Conservation (phyloP, 1,284 basidiomycete genomes). For the Boletus smithii region DNA sequence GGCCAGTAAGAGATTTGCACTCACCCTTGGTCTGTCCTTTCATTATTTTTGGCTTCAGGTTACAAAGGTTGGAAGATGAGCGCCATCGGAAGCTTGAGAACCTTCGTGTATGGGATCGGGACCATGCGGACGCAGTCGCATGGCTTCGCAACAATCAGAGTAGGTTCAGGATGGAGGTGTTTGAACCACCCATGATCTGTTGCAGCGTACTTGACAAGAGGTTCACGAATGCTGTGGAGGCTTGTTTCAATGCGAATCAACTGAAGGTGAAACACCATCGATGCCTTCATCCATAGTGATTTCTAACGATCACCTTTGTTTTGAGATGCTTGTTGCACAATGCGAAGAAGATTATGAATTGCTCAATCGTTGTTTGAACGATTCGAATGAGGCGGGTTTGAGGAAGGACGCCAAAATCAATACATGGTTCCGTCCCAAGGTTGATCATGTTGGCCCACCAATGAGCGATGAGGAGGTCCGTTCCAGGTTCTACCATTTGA, state of each 20-base stretch:
- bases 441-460: slow-evolving; percentile 45
- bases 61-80: slow-evolving; percentile 58
- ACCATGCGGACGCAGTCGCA: slow-evolving; percentile 63
- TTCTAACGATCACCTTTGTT: slow-evolving; percentile 1
- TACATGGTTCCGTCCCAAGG: slow-evolving; percentile 57
- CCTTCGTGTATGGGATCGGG: slow-evolving; percentile 50
- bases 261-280: slow-evolving; percentile 53
- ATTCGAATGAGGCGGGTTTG: slow-evolving; percentile 51
- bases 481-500: not conserved
- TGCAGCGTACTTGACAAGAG: slow-evolving; percentile 65
- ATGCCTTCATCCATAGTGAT: not conserved
- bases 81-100: slow-evolving; percentile 55
- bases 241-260: slow-evolving; percentile 57
- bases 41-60: slow-evolving; percentile 36
- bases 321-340: slow-evolving; percentile 83
- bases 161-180: slow-evolving; percentile 77
- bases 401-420: slow-evolving; percentile 51
- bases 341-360: slow-evolving; percentile 79
- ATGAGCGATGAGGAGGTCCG: slow-evolving; percentile 57
- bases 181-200: slow-evolving; percentile 79
- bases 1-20: slow-evolving; percentile 18
- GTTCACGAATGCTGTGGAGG: slow-evolving; percentile 74
- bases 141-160: slow-evolving; percentile 75
- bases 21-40: slow-evolving; percentile 12
- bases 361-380: slow-evolving; percentile 66